These are phyloP conservation scores for Aspergillus puulaauensis DNA, from an alignment of 2,329 filamentous ascomycete species.

Conservation along the genomic window DNA sequence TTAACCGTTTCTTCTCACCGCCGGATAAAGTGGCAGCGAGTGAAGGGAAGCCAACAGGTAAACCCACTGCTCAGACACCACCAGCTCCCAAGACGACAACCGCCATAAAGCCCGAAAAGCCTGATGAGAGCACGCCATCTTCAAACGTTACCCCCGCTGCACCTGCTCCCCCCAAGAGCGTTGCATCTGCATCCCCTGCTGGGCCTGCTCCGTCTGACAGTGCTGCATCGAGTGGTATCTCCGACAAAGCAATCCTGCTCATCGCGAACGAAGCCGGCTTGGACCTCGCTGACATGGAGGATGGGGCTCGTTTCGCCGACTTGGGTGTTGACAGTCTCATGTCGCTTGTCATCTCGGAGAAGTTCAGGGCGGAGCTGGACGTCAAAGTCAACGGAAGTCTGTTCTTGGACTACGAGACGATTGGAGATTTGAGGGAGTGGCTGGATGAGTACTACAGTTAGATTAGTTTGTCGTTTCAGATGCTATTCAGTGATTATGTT, in stretches of 20 bases:
- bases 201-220: neutral
- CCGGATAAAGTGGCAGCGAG: neutral
- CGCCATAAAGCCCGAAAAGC: no score
- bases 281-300: constrained; percentile 21
- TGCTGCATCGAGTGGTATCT: neutral
- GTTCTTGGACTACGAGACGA: neutral
- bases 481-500: no score
- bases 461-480: neutral
- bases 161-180: no score
- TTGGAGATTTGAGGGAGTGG: neutral
- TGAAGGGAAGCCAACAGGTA: no score
- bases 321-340: neutral
- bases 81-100: no score
- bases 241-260: constrained; percentile 4
- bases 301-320: constrained; percentile 15
- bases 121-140: no score
- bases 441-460: neutral
- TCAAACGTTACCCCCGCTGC: no score
- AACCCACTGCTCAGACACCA: no score
- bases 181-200: neutral
- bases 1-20: constrained; percentile 20
- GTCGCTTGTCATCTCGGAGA: neutral
- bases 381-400: neutral
- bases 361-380: neutral
- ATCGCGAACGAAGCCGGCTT: constrained; percentile 30